Base-by-base conservation (phyloP, 2,329 filamentous ascomycete species). In the Exserohilum rostratum region DNA sequence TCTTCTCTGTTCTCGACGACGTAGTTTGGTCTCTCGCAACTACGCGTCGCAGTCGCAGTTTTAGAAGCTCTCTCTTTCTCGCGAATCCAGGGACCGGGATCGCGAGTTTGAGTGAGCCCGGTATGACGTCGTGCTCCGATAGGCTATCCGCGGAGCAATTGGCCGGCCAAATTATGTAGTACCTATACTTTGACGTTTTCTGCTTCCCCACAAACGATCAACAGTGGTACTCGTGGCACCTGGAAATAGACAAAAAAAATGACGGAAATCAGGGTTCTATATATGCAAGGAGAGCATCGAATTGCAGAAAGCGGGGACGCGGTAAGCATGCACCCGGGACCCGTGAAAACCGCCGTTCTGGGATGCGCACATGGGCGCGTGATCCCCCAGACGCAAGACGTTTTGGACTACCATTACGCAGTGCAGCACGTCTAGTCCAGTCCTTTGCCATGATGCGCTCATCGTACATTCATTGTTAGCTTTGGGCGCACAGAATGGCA, bases 271-370 rank as follows among this genome's bases (percentile, higher is more conserved):
- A 58, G 50, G 57, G 47, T 60, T 46, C 55, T 61, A 61, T 60
- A 62, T 66, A 60, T 50, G 55, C 37, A 42, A 31, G 34, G 11
- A 40, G 35, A 15, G 34, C 34, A 11, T 44, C 34, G 35, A 53
- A 57, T 57, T 45, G 57, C 44, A 57, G 44, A 48, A 54, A 60
- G 61, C 57, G 63, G 63, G 55, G 54, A 53, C 47, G 42, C 33
- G n/a, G 46, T 44, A 53, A 50, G 48, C 46, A 51, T 53, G 43
- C 59, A 53, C 29, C 40, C 44, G 42, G 50, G 43, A 39, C 25
- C 49, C 42, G 51, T 53, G 49, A 49, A 50, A 57, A 61, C 55
- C 58, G 51, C 49, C 42, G 54, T 56, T 46, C 55, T 50, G 51
- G 46, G 37, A 30, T 35, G 31, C 15, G 43, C n/a, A 13, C 27